phyloP scores from a whole-genome alignment of 192 early-diverging fungal genomes.

The Jimgerdemannia flammicorona region DNA sequence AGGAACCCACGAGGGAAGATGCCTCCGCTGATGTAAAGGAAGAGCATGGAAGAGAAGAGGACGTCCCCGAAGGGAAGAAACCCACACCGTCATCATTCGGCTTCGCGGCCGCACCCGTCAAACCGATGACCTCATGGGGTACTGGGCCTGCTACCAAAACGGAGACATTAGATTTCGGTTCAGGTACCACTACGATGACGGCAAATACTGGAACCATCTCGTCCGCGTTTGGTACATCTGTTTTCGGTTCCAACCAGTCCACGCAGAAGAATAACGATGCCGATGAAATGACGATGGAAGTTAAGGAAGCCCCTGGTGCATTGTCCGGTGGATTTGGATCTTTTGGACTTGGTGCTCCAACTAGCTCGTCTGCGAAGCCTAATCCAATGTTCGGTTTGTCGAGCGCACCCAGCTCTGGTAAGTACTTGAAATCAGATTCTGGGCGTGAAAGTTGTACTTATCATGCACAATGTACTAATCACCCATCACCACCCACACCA shows the following conservation, averaged over 20 bases:
- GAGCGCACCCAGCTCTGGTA: neutral
- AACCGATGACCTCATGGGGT: neutral
- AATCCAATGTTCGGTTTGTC: neutral
- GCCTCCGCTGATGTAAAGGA: neutral
- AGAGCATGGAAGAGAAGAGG: neutral
- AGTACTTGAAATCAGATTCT: neutral
- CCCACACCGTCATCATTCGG: neutral
- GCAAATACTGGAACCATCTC: too few species aligned
- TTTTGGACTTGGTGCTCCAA: neutral
- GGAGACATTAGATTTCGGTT: neutral
- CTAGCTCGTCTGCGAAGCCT: neutral
- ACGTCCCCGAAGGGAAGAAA: neutral
- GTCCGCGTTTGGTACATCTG: neutral
- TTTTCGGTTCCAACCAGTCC: neutral
- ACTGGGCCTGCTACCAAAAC: neutral
- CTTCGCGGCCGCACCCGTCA: neutral
- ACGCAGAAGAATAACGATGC: neutral
- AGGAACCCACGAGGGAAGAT: neutral
- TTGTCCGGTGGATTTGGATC: neutral
- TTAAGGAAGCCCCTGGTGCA: neutral
- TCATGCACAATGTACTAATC: neutral
- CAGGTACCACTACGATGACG: too few species aligned
- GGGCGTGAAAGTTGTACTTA: too few species aligned
- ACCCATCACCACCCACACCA: neutral
- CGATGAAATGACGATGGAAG: neutral